phyloP scores from a whole-genome alignment of 352 stramenopile species.

The Globisporangium megalacanthum region DNA sequence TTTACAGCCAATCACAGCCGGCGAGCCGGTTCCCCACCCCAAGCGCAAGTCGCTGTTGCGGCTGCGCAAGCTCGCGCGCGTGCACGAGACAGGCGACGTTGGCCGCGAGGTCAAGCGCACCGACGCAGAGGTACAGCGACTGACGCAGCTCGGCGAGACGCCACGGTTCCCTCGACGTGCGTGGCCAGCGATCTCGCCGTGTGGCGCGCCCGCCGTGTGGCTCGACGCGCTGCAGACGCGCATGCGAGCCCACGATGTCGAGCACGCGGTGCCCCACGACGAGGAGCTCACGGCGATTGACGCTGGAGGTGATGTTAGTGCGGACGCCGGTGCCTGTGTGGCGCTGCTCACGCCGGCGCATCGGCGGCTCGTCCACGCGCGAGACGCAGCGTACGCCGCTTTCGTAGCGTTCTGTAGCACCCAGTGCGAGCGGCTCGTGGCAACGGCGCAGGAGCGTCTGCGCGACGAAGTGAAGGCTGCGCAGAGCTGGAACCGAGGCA shows the following conservation, averaged over 20 bases:
- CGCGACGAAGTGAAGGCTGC: slow-evolving; percentile 56
- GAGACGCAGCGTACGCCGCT: slow-evolving; percentile 34
- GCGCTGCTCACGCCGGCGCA: slow-evolving; percentile 57
- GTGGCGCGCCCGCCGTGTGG: slow-evolving; percentile 30
- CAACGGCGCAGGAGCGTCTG: slow-evolving; percentile 32
- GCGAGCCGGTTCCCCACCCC: slow-evolving; percentile 34
- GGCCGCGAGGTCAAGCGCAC: slow-evolving; percentile 38
- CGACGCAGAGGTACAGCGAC: slow-evolving; percentile 38
- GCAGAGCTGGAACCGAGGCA: slow-evolving; percentile 40
- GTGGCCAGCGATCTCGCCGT: slow-evolving; percentile 40
- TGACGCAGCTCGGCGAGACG: slow-evolving; percentile 35
- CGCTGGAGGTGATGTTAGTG: slow-evolving; percentile 11
- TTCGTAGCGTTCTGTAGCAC: slow-evolving; percentile 25
- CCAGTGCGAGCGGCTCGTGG: slow-evolving; percentile 15
- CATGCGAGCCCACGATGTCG: slow-evolving; percentile 15
- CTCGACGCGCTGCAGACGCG: slow-evolving; percentile 15
- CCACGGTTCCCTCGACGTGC: slow-evolving; percentile 44
- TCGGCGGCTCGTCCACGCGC: slow-evolving; percentile 36
- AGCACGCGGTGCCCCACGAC: slow-evolving; percentile 13
- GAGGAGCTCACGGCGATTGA: slow-evolving; percentile 17
- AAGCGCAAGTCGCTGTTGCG: slow-evolving; percentile 74
- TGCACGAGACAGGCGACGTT: slow-evolving; percentile 47
- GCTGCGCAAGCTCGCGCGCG: slow-evolving; percentile 51
- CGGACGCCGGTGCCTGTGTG: slow-evolving; percentile 28
- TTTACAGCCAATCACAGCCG: slow-evolving; percentile 35